Evolutionary conservation across 148 eudicot species (phyloP).

Genomic region (Persicaria maculosa): DNA sequence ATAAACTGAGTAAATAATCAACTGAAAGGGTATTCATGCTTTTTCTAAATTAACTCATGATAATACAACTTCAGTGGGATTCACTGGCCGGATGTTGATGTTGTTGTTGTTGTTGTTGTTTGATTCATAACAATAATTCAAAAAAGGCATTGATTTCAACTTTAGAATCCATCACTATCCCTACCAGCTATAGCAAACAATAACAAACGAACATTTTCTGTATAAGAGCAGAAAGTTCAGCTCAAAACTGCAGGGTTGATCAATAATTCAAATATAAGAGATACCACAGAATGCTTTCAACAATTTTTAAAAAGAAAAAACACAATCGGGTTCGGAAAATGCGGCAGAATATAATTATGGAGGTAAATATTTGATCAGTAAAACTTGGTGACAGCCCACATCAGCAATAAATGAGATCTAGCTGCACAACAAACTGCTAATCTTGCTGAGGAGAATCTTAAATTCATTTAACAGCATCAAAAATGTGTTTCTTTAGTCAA

Average conservation of each 20-base stretch:
- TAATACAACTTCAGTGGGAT: not conserved
- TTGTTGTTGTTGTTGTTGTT: too few relatives aligned
- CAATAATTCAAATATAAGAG: not conserved
- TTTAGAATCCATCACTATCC: not conserved
- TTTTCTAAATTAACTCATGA: not conserved
- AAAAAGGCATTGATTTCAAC: not conserved
- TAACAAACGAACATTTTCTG: not conserved
- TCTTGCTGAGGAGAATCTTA: not conserved
- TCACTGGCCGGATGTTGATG: too few relatives aligned
- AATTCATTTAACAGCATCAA: not conserved
- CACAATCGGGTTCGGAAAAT: not conserved
- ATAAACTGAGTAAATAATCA: constrained; percentile 3
- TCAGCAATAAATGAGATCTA: not conserved
- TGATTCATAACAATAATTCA: not conserved
- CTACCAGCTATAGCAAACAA: not conserved
- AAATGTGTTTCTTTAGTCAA: not conserved
- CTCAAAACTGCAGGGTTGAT: not conserved
- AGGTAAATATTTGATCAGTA: not conserved
- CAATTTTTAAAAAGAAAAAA: not conserved
- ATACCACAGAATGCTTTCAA: not conserved
- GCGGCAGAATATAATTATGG: not conserved
- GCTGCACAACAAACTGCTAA: not conserved
- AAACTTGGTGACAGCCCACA: not conserved
- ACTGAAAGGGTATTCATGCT: not conserved
- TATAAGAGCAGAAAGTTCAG: too few relatives aligned